Base-by-base conservation (phyloP, 148 eudicot species). In the Cornus florida region DNA sequence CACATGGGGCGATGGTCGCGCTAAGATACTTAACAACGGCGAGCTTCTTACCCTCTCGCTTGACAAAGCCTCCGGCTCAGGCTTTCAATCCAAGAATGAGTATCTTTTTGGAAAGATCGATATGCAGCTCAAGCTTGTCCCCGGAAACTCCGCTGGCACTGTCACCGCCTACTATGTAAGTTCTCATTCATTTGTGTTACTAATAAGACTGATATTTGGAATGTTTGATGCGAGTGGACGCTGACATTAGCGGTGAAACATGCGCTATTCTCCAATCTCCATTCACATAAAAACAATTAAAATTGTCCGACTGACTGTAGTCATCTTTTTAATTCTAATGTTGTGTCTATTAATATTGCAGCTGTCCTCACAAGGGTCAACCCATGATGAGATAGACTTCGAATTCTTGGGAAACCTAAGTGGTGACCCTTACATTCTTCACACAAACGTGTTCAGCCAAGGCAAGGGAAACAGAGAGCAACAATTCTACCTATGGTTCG, bases 341-440 rank as follows among this genome's bases (percentile, higher is more conserved):
- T 43, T 43, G 48, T 4, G 7, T 6, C 48, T 43, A 43, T 43
- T 43, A 9, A 43, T 43, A 43, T 43, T 68, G 39, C 79, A 80
- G 79, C 70, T 80, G 62, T 69, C 79, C 2, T 80, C 83, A 7
- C 71, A 80, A 60, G 83, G 83, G 0, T 4, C 67, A 2, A 19
- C 48, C 7, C 79, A 75, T 32, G 79, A 75, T 20, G 83, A 80
- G 79, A 80, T 80, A 14, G 83, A 80, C 33, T 75, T 80, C 17
- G 83, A 80, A 73, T 80, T 80, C 70, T 32, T 80, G 35, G 83
- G 83, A 11, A 80, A 80, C 19, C 1, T 59, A 6, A 68, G 74
- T 20, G 79, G 79, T 6, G 67, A 81, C 3, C 83, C 83, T 24
- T 75, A 75, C 22, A 81, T 41, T 3, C 60, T 70, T 75, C 83